Evolutionary conservation across 108 stramenopile genomes (phyloP), one percentile per base, ranked within the genome.

Genomic region (Skeletonema potamos): DNA sequence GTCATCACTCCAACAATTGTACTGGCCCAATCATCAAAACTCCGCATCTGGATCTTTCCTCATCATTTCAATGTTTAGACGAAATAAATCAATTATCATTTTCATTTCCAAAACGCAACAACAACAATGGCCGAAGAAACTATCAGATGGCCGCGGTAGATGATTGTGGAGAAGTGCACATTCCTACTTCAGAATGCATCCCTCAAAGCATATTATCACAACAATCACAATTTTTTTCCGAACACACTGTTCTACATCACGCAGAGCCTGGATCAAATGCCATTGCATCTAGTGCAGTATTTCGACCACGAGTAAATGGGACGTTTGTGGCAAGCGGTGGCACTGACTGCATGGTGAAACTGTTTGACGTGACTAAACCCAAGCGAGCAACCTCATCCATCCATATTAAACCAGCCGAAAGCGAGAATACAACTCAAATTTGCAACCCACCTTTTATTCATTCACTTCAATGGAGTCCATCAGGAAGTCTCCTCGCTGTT

Each of bases 391-490:
- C 78, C 54, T 79, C 85, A 79, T 37, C 74, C 58, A 36, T 84
- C 57, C 20, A 62, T 62, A 55, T 83, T 68, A 58, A 54, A 68
- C 51, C 80, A 44, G 27, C 44, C 51, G 37, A 76, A 12, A 54
- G 60, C 24, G 77, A 68, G 13, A 70, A 61, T 59, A 36, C 70
- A 27, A 81, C 67, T 59, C 90, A 92, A 70, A 62, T 92, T 5
- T 92, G 89, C 84, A 95, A 95, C 83, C 93, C 93, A 41, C 93
- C 93, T 48, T 85, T 88, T 67, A 86, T 95, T 2, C 81, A 95
- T 77, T 84, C 61, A 10, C 57, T 95, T 39, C 72, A 81, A n/a
- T 95, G 90, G 90, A 88, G 87, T 80, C 78, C 75, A 15, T 82
- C 75, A n/a, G 88, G 89, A 10, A 57, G 64, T 1, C 60, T 84